A percentile compares a stretch with the other conserved stretches of the same genome.
Conservation (phyloP, 208 protist species). For the Acanthamoeba quina region DNA sequence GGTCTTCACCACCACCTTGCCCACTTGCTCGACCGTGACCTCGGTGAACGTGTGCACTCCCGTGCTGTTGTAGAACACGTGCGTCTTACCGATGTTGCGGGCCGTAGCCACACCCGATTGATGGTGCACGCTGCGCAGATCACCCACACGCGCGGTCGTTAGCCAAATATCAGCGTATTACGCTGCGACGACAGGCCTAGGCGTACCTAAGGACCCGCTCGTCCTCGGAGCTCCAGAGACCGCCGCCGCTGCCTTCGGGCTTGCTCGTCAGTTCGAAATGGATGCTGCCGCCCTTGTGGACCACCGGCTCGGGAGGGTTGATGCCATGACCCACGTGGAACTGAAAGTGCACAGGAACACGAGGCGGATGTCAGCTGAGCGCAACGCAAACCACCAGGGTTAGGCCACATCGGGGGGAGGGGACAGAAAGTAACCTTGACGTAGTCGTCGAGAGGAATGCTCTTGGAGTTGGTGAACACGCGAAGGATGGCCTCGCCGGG, state of each 20-base stretch:
- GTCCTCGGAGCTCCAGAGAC: slow-evolving; percentile 57
- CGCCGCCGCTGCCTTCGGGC: neutral
- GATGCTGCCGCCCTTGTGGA: slow-evolving; percentile 61
- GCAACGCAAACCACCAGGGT: neutral
- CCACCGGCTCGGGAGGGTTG: slow-evolving; percentile 25
- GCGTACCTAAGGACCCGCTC: slow-evolving; percentile 40
- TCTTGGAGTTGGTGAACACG: slow-evolving; percentile 47
- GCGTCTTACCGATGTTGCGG: neutral
- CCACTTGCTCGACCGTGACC: slow-evolving; percentile 24
- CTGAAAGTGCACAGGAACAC: neutral
- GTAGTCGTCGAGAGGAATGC: slow-evolving; percentile 61
- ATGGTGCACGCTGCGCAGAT: slow-evolving; percentile 27
- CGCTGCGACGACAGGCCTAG: neutral
- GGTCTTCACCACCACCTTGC: slow-evolving; percentile 5
- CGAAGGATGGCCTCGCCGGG: slow-evolving; percentile 73
- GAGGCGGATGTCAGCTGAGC: neutral
- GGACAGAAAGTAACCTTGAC: slow-evolving; percentile 27
- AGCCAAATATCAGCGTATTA: too few species aligned
- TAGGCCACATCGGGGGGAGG: neutral
- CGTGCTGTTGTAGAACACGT: slow-evolving; percentile 64
- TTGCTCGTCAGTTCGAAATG: slow-evolving; percentile 12
- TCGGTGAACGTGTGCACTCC: slow-evolving; percentile 47
- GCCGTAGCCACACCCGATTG: slow-evolving; percentile 46
- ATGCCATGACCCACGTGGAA: slow-evolving; percentile 67
- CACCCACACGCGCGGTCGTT: neutral